Percentiles rank a stretch among this genome's conserved stretches.
These are phyloP conservation scores for Nigrospora osmanthi DNA, from an alignment of 2,329 filamentous ascomycete genomes.

Conservation along the genomic window DNA sequence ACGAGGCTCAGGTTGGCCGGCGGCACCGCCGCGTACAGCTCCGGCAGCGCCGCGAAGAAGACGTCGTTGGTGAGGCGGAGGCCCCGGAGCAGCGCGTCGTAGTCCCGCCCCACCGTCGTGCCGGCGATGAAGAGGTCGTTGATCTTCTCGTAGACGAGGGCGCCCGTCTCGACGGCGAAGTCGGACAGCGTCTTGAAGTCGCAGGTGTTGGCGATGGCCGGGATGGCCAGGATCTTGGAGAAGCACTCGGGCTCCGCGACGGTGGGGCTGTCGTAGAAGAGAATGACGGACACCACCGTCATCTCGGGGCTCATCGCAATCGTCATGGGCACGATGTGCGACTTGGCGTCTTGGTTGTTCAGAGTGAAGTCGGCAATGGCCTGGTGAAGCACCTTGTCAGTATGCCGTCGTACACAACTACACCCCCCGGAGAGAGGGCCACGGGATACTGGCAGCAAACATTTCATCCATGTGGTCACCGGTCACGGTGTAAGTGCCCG, in stretches of 20 bases:
- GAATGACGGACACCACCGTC: constrained; percentile 23
- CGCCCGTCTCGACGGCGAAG: constrained; percentile 21
- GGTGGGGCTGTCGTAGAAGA: constrained; percentile 26
- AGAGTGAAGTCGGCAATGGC: constrained; percentile 14
- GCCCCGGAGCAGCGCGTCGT: constrained; percentile 10
- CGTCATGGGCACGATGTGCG: constrained; percentile 13
- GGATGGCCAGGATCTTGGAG: constrained; percentile 25
- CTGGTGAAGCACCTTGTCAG: background rate
- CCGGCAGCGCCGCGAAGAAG: constrained; percentile 11
- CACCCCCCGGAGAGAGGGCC: too few species aligned
- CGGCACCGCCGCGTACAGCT: constrained; percentile 10
- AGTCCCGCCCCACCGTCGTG: constrained; percentile 17
- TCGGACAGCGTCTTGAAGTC: constrained; percentile 25
- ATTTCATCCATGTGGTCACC: constrained; percentile 10
- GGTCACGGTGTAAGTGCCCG: constrained; percentile 12
- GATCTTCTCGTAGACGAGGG: constrained; percentile 22
- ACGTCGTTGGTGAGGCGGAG: constrained; percentile 12
- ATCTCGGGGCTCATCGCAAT: constrained; percentile 10
- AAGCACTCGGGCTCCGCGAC: constrained; percentile 21
- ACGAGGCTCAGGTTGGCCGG: constrained; percentile 8
- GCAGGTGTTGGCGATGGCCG: constrained; percentile 21
- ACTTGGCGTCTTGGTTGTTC: constrained; percentile 12
- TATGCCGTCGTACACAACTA: too few species aligned
- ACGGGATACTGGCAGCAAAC: constrained; percentile 5
- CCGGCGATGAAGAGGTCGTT: constrained; percentile 28